These are phyloP conservation scores for Psilocybe sp. DNA, from an alignment of 768 basidiomycete genomes.

Conservation along the genomic window DNA sequence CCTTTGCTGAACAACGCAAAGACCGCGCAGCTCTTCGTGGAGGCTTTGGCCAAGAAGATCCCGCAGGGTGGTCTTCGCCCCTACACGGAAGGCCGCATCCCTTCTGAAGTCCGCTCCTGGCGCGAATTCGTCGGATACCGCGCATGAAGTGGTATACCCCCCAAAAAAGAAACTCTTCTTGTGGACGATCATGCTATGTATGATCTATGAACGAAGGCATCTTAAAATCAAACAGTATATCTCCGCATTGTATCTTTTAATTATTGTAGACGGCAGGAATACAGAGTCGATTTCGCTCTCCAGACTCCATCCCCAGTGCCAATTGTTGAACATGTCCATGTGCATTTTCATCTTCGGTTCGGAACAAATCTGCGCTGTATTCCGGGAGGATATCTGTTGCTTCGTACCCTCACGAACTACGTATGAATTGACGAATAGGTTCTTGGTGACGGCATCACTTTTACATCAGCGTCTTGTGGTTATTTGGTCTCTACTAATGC, in stretches of 20 bases:
- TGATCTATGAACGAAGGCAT: neutral
- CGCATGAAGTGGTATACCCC: conserved; percentile 37
- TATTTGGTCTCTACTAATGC: neutral
- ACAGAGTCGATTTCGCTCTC: neutral
- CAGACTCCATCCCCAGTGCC: no score
- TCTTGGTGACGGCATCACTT: no score
- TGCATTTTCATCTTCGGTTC: neutral
- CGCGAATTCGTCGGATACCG: conserved; percentile 78
- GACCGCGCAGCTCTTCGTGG: conserved; percentile 88
- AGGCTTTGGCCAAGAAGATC: conserved; percentile 82
- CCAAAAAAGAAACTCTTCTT: neutral
- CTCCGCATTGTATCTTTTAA: conserved; percentile 10
- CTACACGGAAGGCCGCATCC: conserved; percentile 86
- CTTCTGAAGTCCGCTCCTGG: conserved; percentile 92
- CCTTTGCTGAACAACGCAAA: conserved; percentile 88
- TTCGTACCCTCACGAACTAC: neutral
- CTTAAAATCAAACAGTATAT: conserved; percentile 8
- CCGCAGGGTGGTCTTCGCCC: conserved; percentile 71
- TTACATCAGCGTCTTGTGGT: no score
- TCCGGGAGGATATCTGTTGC: neutral
- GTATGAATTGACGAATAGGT: no score
- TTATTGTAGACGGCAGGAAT: neutral
- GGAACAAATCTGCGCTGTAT: neutral
- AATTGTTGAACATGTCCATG: no score
- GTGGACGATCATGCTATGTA: neutral